phyloP scores from a whole-genome alignment of 805 yeast genomes.

The Starmera pachycereana region DNA sequence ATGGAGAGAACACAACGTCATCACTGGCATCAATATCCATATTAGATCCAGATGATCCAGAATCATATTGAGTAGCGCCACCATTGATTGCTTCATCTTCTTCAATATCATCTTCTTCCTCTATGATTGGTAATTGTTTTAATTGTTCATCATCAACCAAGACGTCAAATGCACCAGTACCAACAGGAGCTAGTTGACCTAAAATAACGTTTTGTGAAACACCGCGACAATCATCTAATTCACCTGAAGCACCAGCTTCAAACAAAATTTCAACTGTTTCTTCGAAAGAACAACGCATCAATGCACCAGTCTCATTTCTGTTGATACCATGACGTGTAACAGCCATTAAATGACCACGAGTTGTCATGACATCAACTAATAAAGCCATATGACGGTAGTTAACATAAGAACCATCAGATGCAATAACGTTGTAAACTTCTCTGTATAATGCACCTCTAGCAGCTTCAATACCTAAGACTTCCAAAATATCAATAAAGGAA shows the following conservation, averaged over 20 bases:
- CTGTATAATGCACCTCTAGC: slow-evolving; percentile 89
- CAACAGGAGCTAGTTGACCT: slow-evolving; percentile 98
- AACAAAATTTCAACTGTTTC: slow-evolving; percentile 96
- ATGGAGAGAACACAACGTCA: slow-evolving; percentile 85
- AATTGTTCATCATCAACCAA: slow-evolving; percentile 87
- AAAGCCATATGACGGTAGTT: slow-evolving; percentile 98
- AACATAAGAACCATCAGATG: slow-evolving; percentile 98
- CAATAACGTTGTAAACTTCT: slow-evolving; percentile 94
- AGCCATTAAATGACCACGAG: slow-evolving; percentile 96
- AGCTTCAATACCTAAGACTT: slow-evolving; percentile 97
- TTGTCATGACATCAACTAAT: slow-evolving; percentile 96
- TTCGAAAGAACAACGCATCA: slow-evolving; percentile 98
- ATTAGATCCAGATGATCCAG: slow-evolving; percentile 47
- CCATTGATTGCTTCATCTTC: slow-evolving; percentile 40
- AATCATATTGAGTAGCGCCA: slow-evolving; percentile 85
- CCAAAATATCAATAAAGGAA: slow-evolving; percentile 90
- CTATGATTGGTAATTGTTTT: slow-evolving; percentile 30
- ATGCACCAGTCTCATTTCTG: slow-evolving; percentile 97
- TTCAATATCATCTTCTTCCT: slow-evolving; percentile 29
- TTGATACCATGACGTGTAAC: slow-evolving; percentile 99
- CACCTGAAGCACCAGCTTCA: slow-evolving; percentile 98
- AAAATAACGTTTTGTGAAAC: slow-evolving; percentile 95
- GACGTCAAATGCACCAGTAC: slow-evolving; percentile 96
- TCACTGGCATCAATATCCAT: slow-evolving; percentile 54
- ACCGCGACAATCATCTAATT: slow-evolving; percentile 96